Evolutionary conservation across 75 land plant genomes (phyloP).

Genomic region (Selaginella tamariscina): DNA sequence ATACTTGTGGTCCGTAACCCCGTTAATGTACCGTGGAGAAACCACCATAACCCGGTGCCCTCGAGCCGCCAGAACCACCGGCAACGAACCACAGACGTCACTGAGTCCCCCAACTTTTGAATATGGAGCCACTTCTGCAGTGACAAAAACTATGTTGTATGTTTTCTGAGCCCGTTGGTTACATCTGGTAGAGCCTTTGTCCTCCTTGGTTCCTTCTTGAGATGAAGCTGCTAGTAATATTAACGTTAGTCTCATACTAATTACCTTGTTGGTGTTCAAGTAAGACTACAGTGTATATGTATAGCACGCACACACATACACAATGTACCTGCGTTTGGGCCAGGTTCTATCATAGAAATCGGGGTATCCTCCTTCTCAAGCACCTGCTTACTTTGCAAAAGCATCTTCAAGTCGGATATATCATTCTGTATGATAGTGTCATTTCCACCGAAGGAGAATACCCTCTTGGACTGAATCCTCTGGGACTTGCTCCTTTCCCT

Average conservation of each 20-base stretch:
- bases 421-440: background rate
- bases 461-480: background rate
- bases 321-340: background rate
- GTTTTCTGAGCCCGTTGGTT: background rate
- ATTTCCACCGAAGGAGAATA: background rate
- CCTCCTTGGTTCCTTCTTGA: background rate
- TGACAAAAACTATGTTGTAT: conserved; percentile 8
- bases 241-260: background rate
- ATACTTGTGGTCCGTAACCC: conserved; percentile 3
- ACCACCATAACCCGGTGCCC: conserved; percentile 14
- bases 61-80: background rate
- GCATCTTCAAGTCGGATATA: background rate
- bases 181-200: background rate
- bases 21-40: conserved; percentile 7
- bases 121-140: conserved; percentile 12
- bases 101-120: conserved; percentile 5
- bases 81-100: conserved; percentile 4
- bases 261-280: too few species aligned
- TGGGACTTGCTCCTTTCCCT: background rate
- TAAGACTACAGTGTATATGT: too few species aligned
- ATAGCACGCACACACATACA: too few species aligned
- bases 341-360: background rate
- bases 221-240: background rate
- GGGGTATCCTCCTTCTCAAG: background rate
- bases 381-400: background rate